Evolutionary conservation across 2,329 filamentous ascomycete genomes (phyloP), one percentile per base, ranked within the genome.

Genomic region (Exophiala mesophila): DNA sequence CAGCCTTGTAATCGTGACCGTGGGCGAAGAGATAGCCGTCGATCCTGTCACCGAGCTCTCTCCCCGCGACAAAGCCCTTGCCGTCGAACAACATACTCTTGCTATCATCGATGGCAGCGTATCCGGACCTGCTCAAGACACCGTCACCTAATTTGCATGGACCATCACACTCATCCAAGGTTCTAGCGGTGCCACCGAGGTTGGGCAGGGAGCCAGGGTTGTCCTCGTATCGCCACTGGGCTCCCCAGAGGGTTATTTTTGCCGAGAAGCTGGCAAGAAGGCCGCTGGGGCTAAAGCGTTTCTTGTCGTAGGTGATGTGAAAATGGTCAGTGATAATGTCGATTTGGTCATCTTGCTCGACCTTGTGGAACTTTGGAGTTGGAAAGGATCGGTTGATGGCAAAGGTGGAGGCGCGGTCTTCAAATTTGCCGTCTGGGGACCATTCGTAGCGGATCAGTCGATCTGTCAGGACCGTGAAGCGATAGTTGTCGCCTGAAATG

Each of bases 1-100:
- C 76, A 3, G 61, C 70, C 37, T 66, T 65, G 53, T 74, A 81
- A 49, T 80, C 73, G 44, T 67, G 69, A 2, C 77, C 77, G 51
- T 79, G 81, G 31, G 67, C 64, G 59, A 81, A 81, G 2, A 82
- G 63, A 57, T 82, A 81, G 2, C 73, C 71, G 53, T 81, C 78
- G 17, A 74, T 66, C 3, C 76, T 66, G 30, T 69, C 64, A 4
- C 49, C 53, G 8, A 45, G 40, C 9, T 37, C 30, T 16, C 53
- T 39, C 1, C 69, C 66, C 0, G 70, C 67, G 13, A 79, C 69
- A 54, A 73, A 78, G 0, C 74, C 73, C 18, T 73, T 56, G 1
- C 61, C 63, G 31, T 74, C 69, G 46, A 80, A 78, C 2, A 80
- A 61, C 73, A 80, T 79, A 0, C 70, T 71, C 12, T 66, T 59